Evolutionary conservation across 2,329 filamentous ascomycete genomes (phyloP).

Genomic region (Colletotrichum godetiae): DNA sequence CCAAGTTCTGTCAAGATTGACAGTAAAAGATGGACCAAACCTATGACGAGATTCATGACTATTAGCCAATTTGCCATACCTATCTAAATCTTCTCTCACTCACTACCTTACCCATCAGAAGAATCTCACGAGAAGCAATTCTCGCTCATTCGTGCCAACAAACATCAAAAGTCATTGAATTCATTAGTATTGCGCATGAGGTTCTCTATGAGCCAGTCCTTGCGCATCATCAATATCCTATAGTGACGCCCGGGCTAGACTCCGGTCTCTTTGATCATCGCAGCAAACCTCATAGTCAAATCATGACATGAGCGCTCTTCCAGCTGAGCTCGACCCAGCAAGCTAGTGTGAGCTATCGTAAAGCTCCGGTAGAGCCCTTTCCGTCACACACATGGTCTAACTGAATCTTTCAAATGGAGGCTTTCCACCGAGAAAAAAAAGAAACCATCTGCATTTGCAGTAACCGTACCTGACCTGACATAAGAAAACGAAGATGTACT

Average conservation of each 20-base stretch:
- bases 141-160: background rate
- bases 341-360: background rate
- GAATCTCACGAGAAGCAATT: background rate
- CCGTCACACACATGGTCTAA: background rate
- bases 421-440: background rate
- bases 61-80: background rate
- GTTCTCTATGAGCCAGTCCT: background rate
- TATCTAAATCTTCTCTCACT: background rate
- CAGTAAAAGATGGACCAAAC: background rate
- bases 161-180: background rate
- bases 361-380: background rate
- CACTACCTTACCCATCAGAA: background rate
- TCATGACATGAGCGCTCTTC: background rate
- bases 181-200: background rate
- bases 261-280: background rate
- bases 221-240: background rate
- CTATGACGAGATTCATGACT: background rate
- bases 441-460: background rate
- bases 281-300: background rate
- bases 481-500: conserved; percentile 14
- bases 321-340: background rate
- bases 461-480: background rate
- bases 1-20: background rate
- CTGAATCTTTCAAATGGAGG: background rate
- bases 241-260: background rate